Evolutionary conservation across 768 basidiomycete genomes (phyloP).

Genomic region (Collybiopsis luxurians): DNA sequence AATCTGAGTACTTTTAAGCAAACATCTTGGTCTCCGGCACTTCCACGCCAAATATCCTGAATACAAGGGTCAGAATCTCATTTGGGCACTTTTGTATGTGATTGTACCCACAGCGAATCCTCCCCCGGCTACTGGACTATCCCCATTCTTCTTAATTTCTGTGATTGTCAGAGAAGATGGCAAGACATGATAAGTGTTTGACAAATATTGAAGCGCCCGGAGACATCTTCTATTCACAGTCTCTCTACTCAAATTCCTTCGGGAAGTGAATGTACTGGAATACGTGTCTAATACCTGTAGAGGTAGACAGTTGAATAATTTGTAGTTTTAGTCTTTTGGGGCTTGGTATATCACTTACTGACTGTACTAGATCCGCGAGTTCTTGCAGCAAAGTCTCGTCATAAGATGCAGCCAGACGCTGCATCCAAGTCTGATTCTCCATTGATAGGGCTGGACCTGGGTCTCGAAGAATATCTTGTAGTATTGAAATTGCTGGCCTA

Average conservation of each 20-base stretch:
- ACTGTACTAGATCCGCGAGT: neutral
- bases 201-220: neutral
- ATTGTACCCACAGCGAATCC: conserved; percentile 24
- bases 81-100: neutral
- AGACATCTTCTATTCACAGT: neutral
- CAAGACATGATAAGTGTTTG: conserved; percentile 5
- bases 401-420: neutral
- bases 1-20: conserved; percentile 5
- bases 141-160: conserved; percentile 9
- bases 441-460: too few species aligned
- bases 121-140: conserved; percentile 18
- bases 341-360: neutral
- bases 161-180: conserved; percentile 22
- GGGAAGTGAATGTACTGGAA: neutral
- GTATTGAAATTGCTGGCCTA: too few species aligned
- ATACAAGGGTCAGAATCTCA: neutral
- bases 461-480: too few species aligned
- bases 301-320: neutral
- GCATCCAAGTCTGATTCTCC: neutral
- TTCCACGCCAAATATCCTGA: conserved; percentile 7
- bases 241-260: neutral
- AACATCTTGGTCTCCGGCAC: neutral
- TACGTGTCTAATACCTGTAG: neutral
- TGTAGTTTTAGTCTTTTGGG: neutral
- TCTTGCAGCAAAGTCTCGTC: neutral